Evolutionary conservation across 1,139 yeast genomes (phyloP), one percentile per base, ranked within the genome.

Genomic region (Protomyces macrosporus): DNA sequence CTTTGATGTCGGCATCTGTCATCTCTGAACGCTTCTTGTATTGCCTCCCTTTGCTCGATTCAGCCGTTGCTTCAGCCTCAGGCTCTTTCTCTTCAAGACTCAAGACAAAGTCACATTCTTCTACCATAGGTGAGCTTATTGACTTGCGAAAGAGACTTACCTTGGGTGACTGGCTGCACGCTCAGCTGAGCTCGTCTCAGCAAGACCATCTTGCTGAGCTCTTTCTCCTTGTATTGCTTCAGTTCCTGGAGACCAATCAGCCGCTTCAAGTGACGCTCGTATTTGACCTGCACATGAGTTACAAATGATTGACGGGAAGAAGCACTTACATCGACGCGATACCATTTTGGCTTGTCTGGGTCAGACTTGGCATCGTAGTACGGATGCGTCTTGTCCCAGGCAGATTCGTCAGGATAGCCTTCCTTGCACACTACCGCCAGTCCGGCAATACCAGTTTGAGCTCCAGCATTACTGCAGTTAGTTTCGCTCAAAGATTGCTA

Each of bases 401-500:
- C 77, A 9, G 59, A 65, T 67, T 70, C 66, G 64, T 76, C 82
- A 0, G 77, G 76, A 66, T 77, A 78, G 0, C 83, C 82, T 55
- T 76, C 79, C 53, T 73, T 72, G n/a, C 69, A 73, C 4, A 82
- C 78, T 55, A 70, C 70, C 68, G 73, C 54, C 35, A 79, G 68
- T 3, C 85, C 85, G 3, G 81, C 84, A 32, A 82, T 78, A 0
- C 84, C 85, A 0, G 85, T 78, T 76, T 65, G 84, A 79, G 68
- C 82, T 82, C 10, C 84, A 81, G 48, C 48, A 14, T 42, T 42
- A 30, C 48, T 42, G 4, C 7, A 5, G 32, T 42, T 16, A 42
- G 48, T 16, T 4, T 14, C 2, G 32, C 4, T 39, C 9, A n/a
- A 6, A 4, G 1, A 14, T 9, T 23, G 48, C 16, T 9, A 14